These are phyloP conservation scores for Cyberlindnera mycetangii DNA, from an alignment of 805 yeast species.

Conservation along the genomic window DNA sequence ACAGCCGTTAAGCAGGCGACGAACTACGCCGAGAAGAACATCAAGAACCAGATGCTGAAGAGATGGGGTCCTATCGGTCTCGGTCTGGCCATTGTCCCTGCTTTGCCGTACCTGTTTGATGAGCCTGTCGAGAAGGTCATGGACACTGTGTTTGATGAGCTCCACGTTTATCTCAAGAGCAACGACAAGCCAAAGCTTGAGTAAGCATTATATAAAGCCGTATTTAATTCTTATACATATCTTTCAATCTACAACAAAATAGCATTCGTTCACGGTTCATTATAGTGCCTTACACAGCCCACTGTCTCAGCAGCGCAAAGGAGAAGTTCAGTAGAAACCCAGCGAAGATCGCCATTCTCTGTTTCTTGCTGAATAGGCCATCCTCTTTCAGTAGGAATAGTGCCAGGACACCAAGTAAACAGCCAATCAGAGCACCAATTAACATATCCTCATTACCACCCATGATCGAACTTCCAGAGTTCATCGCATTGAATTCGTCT, in stretches of 20 bases:
- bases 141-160: conserved; percentile 57
- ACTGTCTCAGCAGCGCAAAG: conserved; percentile 54
- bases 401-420: conserved; percentile 70
- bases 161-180: conserved; percentile 30
- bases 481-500: conserved; percentile 45
- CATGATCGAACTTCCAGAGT: conserved; percentile 36
- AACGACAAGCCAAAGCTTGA: conserved; percentile 13
- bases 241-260: neutral
- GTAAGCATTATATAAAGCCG: too few species aligned
- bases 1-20: conserved; percentile 71
- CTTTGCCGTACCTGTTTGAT: conserved; percentile 74
- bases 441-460: conserved; percentile 64
- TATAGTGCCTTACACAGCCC: conserved; percentile 12
- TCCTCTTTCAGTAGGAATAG: conserved; percentile 61
- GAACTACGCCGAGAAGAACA: conserved; percentile 50
- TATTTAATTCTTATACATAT: neutral
- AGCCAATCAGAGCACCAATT: conserved; percentile 70
- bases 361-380: conserved; percentile 58
- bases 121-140: conserved; percentile 75
- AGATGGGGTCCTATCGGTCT: conserved; percentile 76
- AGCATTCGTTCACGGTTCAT: neutral
- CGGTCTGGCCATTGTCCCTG: conserved; percentile 75
- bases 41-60: conserved; percentile 44
- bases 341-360: conserved; percentile 62
- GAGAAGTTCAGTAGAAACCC: conserved; percentile 69